Base-by-base conservation (phyloP, 495 filamentous ascomycete species). In the Podospora pseudoanserina region DNA sequence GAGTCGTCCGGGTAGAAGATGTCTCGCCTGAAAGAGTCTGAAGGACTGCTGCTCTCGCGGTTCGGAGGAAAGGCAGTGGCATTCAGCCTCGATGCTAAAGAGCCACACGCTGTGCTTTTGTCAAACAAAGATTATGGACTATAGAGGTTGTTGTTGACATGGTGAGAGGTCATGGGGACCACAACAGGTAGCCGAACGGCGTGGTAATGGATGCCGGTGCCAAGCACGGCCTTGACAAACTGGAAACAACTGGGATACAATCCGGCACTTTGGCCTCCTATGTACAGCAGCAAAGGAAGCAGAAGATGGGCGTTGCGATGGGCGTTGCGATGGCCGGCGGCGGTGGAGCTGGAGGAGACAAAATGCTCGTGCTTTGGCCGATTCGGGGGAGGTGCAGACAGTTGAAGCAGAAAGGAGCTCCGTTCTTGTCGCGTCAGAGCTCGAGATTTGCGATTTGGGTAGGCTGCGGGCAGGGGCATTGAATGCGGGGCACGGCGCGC, bases 361-460 rank as follows among this genome's bases (percentile, higher is more conserved):
- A 11, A 26, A 32, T 18, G 59, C 59, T 61, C 59, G 59, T 61
- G 27, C 59, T 61, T 26, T 32, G 26, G 20, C 27, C 59, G 23
- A 20, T 32, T 27, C 16, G 59, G 59, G 28, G 23, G 27, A 61
- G 28, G 59, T 61, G 59, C 59, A 61, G 59, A 39, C 32, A 63
- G 61, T 63, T 39, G 61, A 49, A 63, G 61, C 61, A 63, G 34
- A 28, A 58, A 63, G 61, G 61, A 63, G 61, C 61, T 44, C 61
- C 30, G 61, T 63, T 63, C 61, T 32, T 63, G 61, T 63, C 61
- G 61, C 61, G 61, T 63, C 32, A 28, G 26, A 28, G 27, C 56
- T 58, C 56, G 56, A 58, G 23, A 16, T 58, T 58, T 58, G 56
- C 56, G 56, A 58, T 58, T 58, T 58, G 56, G 56, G 55, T 58